Conservation (phyloP, 169 alveolate species). For the Cytauxzoon felis region DNA sequence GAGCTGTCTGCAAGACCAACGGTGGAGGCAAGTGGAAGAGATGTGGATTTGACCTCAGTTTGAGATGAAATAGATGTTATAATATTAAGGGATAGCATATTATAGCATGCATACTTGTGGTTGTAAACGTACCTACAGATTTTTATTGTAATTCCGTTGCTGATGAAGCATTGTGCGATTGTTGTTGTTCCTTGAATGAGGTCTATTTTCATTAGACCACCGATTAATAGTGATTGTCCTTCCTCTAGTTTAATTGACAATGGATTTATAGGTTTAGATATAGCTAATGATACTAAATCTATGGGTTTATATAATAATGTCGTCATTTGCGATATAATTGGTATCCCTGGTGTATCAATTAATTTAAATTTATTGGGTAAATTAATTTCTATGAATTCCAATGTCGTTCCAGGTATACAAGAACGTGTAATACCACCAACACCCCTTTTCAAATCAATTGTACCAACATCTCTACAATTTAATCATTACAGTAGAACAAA, state of each 20-base stretch:
- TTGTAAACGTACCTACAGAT: constrained; percentile 39
- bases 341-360: constrained; percentile 84
- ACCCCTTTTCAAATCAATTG: constrained; percentile 61
- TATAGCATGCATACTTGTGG: no score
- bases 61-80: no score
- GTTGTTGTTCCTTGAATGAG: constrained; percentile 28
- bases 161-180: constrained; percentile 18
- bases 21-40: no score
- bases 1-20: no score
- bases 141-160: constrained; percentile 32
- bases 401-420: constrained; percentile 82
- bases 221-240: constrained; percentile 69
- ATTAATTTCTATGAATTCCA: constrained; percentile 76
- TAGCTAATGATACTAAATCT: constrained; percentile 62
- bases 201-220: constrained; percentile 69
- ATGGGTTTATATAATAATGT: constrained; percentile 55
- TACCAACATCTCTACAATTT: constrained; percentile 59
- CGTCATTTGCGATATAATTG: constrained; percentile 67
- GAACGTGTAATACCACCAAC: constrained; percentile 85
- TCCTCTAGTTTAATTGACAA: constrained; percentile 63
- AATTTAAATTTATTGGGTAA: constrained; percentile 77
- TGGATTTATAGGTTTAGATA: constrained; percentile 67
- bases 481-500: background rate
- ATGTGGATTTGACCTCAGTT: no score
- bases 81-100: no score